Percentiles rank a stretch among this genome's conserved stretches.
phyloP scores from a whole-genome alignment of 2,329 filamentous ascomycete species.

The Raffaelea deltoideospora region DNA sequence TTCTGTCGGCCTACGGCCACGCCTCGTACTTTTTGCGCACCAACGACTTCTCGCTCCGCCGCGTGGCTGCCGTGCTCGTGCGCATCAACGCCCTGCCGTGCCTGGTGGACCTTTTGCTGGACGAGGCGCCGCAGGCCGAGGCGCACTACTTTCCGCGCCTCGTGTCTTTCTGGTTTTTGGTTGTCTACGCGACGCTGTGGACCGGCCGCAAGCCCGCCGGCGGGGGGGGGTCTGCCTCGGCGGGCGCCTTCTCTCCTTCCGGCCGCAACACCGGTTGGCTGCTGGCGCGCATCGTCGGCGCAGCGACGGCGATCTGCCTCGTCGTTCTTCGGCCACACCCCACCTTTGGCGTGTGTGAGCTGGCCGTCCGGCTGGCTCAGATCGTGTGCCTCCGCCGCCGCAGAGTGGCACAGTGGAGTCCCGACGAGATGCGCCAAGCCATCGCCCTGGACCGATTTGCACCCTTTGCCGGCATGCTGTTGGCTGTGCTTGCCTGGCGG shows the following conservation, averaged over 20 bases:
- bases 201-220: conserved; percentile 25
- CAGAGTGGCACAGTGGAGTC: conserved; percentile 1
- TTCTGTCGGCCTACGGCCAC: conserved; percentile 48
- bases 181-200: conserved; percentile 37
- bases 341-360: too few species aligned
- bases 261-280: conserved; percentile 9
- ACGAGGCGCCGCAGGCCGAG: conserved; percentile 18
- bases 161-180: conserved; percentile 46
- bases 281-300: background rate
- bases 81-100: conserved; percentile 42
- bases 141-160: conserved; percentile 39
- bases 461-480: conserved; percentile 6
- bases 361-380: too few species aligned
- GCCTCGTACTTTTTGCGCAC: conserved; percentile 41
- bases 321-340: background rate
- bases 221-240: too few species aligned
- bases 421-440: conserved; percentile 1
- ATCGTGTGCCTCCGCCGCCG: too few species aligned
- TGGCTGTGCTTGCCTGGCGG: conserved; percentile 4
- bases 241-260: too few species aligned
- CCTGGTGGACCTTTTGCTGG: conserved; percentile 37
- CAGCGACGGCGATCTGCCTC: conserved; percentile 2
- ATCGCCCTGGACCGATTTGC: conserved; percentile 3
- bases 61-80: conserved; percentile 36
- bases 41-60: conserved; percentile 38